These are phyloP conservation scores for Eucalyptus tenuipes DNA, from an alignment of 345 rosid genomes.

Conservation along the genomic window DNA sequence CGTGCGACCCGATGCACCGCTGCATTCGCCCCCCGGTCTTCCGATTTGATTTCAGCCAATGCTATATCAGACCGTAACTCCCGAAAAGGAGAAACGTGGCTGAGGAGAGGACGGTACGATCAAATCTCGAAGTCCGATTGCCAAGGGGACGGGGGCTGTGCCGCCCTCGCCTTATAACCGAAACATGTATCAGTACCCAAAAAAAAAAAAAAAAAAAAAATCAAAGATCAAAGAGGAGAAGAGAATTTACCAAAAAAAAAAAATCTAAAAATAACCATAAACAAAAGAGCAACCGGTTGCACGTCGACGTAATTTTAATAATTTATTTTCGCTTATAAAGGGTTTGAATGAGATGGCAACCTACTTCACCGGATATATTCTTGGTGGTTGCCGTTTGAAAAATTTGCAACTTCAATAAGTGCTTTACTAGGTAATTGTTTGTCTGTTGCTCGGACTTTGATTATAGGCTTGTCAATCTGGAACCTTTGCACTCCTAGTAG, in stretches of 20 bases:
- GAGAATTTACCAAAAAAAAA: no score
- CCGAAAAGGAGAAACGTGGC: not conserved
- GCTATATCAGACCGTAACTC: not conserved
- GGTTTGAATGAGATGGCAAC: fast-evolving
- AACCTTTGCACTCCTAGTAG: fast-evolving
- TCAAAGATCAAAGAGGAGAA: fast-evolving
- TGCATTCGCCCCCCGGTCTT: not conserved
- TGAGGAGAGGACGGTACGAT: not conserved
- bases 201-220: no score
- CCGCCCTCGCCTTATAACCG: not conserved
- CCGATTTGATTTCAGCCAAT: not conserved
- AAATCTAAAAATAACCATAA: not conserved
- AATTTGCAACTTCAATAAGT: fast-evolving
- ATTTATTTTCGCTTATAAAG: not conserved
- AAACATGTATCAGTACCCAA: not conserved
- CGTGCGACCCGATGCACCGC: not conserved
- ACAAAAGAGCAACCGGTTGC: not conserved
- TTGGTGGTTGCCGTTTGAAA: fast-evolving
- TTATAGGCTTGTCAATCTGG: fast-evolving
- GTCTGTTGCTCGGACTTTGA: fast-evolving
- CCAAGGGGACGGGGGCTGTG: not conserved
- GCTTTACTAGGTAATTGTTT: not conserved
- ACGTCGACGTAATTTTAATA: fast-evolving
- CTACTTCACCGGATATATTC: fast-evolving
- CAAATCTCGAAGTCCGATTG: not conserved